Conservation (phyloP, 345 rosid genomes). For the Gossypium arboreum region DNA sequence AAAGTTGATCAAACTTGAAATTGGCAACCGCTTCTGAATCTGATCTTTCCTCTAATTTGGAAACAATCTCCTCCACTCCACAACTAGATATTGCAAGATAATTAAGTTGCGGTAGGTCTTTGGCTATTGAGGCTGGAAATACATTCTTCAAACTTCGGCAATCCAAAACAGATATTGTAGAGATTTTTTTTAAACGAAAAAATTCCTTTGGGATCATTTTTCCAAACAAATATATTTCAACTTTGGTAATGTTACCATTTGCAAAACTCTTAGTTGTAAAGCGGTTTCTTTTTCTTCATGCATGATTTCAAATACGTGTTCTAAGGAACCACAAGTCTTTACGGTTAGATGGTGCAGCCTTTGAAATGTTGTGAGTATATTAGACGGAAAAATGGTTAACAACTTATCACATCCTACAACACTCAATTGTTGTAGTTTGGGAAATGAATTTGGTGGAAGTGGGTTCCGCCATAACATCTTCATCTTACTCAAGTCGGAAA, state of each 20-base stretch:
- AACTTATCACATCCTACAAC: too few species aligned
- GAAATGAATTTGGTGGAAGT: too few species aligned
- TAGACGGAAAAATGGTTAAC: too few species aligned
- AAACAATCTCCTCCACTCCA: too few species aligned
- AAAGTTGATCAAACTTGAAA: not conserved
- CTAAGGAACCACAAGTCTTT: not conserved
- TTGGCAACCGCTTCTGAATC: too few species aligned
- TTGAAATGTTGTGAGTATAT: not conserved
- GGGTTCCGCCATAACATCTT: not conserved
- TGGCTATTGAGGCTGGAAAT: conserved; percentile 8
- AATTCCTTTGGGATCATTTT: not conserved
- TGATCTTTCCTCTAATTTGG: too few species aligned
- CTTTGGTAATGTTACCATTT: not conserved
- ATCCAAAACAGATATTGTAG: not conserved
- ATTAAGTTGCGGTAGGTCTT: not conserved
- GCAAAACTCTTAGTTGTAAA: not conserved
- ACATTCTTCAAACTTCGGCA: not conserved
- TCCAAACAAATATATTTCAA: not conserved
- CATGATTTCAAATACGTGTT: not conserved
- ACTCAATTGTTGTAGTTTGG: too few species aligned
- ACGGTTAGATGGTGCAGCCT: not conserved
- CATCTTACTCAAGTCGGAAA: not conserved
- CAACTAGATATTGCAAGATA: not conserved
- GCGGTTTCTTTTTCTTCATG: not conserved
- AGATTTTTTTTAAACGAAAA: too few species aligned